Conservation (phyloP, 2,329 filamentous ascomycete genomes). For the Alternaria rosae region DNA sequence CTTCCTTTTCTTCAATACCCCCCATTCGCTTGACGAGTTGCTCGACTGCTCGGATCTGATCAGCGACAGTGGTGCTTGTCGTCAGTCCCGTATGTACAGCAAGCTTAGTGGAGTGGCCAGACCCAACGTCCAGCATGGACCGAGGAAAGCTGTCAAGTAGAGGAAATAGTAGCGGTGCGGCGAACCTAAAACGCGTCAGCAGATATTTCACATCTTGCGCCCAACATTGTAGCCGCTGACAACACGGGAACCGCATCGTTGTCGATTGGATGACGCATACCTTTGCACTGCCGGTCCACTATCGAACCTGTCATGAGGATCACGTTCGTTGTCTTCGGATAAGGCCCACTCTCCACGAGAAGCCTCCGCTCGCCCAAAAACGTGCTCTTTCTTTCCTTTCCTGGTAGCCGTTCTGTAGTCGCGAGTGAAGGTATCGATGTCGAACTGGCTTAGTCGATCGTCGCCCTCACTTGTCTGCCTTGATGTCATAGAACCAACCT, state of each 20-base stretch:
- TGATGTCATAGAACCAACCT: conserved; percentile 35
- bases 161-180: conserved; percentile 70
- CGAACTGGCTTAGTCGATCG: conserved; percentile 35
- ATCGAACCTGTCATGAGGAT: conserved; percentile 47
- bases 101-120: conserved; percentile 51
- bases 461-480: conserved; percentile 26
- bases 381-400: conserved; percentile 40
- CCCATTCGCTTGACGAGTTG: conserved; percentile 69
- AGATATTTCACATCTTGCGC: background rate
- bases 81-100: conserved; percentile 66
- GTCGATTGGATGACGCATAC: conserved; percentile 30
- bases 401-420: conserved; percentile 34
- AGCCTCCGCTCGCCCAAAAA: conserved; percentile 52
- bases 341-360: conserved; percentile 51
- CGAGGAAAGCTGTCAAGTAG: conserved; percentile 81
- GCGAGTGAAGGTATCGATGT: conserved; percentile 44
- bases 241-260: background rate
- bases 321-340: conserved; percentile 33
- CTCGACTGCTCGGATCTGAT: conserved; percentile 71
- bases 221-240: background rate
- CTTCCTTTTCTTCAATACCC: conserved; percentile 80
- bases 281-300: conserved; percentile 47
- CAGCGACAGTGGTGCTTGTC: conserved; percentile 76
- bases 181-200: conserved; percentile 54
- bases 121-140: conserved; percentile 67